These are phyloP conservation scores for Brasenia schreberi DNA, from an alignment of 164 flowering plant species.

Conservation along the genomic window DNA sequence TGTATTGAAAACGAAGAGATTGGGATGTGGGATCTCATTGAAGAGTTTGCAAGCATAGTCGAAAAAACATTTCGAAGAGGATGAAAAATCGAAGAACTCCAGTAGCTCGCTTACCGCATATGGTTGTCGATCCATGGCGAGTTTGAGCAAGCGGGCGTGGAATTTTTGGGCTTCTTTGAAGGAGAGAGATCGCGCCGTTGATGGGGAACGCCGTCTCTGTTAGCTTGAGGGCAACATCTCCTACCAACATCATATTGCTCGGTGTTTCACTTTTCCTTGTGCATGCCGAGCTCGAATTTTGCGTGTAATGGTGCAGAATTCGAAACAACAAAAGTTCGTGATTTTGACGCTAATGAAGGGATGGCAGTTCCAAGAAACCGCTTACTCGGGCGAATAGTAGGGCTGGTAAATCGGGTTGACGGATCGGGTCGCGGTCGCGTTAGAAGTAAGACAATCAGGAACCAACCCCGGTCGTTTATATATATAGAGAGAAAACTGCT, in stretches of 20 bases:
- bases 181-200: neutral
- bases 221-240: neutral
- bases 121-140: conserved; percentile 2
- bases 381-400: too few relatives aligned
- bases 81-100: conserved; percentile 7
- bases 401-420: too few relatives aligned
- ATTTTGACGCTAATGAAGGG: too few relatives aligned
- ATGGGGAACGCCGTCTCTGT: neutral
- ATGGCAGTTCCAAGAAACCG: too few relatives aligned
- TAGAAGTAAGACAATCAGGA: too few relatives aligned
- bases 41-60: conserved; percentile 7
- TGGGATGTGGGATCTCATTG: conserved; percentile 3
- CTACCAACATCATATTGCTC: neutral
- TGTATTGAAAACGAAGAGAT: conserved; percentile 55
- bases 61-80: neutral
- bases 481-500: too few relatives aligned
- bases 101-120: conserved; percentile 6
- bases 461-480: too few relatives aligned
- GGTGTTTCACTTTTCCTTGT: too few relatives aligned
- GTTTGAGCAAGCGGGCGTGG: conserved; percentile 11
- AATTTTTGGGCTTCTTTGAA: conserved; percentile 6
- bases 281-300: too few relatives aligned
- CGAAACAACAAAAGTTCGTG: too few relatives aligned
- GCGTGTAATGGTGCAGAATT: too few relatives aligned
- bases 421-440: too few relatives aligned